phyloP scores from a whole-genome alignment of 108 stramenopile genomes.

The Nitzschia inconspicua region DNA sequence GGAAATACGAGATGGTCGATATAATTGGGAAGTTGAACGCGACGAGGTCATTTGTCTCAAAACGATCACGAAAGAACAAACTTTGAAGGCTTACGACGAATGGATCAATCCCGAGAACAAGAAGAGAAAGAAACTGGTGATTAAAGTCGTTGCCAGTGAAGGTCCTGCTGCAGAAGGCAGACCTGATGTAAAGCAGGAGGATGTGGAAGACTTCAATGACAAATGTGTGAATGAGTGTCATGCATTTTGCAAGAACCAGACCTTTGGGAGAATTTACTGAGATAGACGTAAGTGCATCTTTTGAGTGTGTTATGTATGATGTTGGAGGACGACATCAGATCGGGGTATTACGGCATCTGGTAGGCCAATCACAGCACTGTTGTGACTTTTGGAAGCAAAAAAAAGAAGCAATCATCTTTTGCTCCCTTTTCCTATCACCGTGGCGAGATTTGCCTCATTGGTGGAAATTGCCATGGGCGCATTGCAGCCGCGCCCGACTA shows the following conservation, averaged over 20 bases:
- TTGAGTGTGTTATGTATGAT: too few relatives aligned
- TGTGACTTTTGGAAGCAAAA: too few relatives aligned
- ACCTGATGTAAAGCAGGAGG: slow-evolving; percentile 30
- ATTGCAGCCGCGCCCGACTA: slow-evolving; percentile 14
- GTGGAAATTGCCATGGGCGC: slow-evolving; percentile 6
- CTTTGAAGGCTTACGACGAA: slow-evolving; percentile 65
- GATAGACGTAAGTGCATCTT: too few relatives aligned
- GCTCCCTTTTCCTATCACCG: background rate
- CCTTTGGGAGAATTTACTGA: slow-evolving; percentile 41
- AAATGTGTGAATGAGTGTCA: slow-evolving; percentile 45
- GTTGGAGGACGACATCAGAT: too few relatives aligned
- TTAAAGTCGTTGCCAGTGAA: slow-evolving; percentile 75
- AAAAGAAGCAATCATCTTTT: slow-evolving; percentile 1
- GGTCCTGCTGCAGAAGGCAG: slow-evolving; percentile 45
- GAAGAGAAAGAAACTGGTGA: slow-evolving; percentile 34
- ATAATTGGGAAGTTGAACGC: slow-evolving; percentile 57
- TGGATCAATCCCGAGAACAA: slow-evolving; percentile 63
- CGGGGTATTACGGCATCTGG: too few relatives aligned
- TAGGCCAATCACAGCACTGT: too few relatives aligned
- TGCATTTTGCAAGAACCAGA: slow-evolving; percentile 40
- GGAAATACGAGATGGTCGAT: slow-evolving; percentile 67
- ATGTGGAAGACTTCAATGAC: slow-evolving; percentile 47
- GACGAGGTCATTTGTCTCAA: slow-evolving; percentile 62
- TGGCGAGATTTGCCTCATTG: background rate
- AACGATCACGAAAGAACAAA: slow-evolving; percentile 51